phyloP scores from a whole-genome alignment of 2,329 filamentous ascomycete species.

The Graphilbum ipis-grandicollis region DNA sequence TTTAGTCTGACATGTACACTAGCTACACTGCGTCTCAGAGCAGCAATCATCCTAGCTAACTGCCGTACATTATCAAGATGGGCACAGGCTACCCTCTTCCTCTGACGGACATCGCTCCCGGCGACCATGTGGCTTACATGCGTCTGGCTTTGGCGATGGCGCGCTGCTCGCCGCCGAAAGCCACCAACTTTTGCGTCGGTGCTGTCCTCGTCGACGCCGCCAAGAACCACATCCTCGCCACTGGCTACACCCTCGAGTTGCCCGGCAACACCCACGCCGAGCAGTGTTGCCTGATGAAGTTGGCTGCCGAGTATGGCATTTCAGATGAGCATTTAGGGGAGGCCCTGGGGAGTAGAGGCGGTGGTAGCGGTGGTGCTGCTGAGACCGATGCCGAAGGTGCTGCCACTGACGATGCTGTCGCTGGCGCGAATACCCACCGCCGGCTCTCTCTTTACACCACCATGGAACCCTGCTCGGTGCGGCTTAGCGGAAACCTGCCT shows the following conservation, averaged over 20 bases:
- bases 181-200: slow-evolving; percentile 86
- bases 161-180: slow-evolving; percentile 61
- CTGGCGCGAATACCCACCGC: not conserved
- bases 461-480: slow-evolving; percentile 67
- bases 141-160: slow-evolving; percentile 59
- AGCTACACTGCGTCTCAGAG: no score
- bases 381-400: slow-evolving; percentile 23
- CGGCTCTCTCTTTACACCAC: slow-evolving; percentile 68
- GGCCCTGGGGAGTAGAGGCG: not conserved
- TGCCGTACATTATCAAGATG: no score
- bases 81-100: no score
- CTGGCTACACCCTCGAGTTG: slow-evolving; percentile 82
- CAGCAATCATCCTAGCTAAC: no score
- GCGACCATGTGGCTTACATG: slow-evolving; percentile 37
- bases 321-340: slow-evolving; percentile 36
- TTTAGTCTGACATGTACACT: no score
- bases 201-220: slow-evolving; percentile 57
- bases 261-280: slow-evolving; percentile 92
- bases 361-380: not conserved
- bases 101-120: not conserved
- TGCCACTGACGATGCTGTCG: not conserved
- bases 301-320: slow-evolving; percentile 28
- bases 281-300: slow-evolving; percentile 76
- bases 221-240: slow-evolving; percentile 40
- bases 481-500: slow-evolving; percentile 56